A percentile compares a stretch with the other conserved stretches of the same genome.
Evolutionary conservation across 23 red algal genomes (phyloP).

Genomic region (Gracilaria gracilis): DNA sequence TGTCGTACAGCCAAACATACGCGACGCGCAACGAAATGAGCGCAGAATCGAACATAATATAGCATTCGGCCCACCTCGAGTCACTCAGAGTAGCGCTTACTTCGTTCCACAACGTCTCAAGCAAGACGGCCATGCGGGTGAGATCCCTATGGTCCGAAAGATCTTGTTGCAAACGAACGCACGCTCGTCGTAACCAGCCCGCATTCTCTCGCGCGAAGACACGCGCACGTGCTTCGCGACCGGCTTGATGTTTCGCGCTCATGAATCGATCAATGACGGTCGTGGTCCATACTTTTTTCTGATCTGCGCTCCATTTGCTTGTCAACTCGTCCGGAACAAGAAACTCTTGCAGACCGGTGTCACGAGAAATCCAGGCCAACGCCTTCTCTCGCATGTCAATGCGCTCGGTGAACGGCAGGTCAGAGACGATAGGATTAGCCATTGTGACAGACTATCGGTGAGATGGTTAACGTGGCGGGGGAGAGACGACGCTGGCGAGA

Average conservation of each 20-base stretch:
- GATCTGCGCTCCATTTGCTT: slow-evolving; percentile 29
- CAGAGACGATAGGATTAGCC: slow-evolving; percentile 31
- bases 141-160: slow-evolving; percentile 50
- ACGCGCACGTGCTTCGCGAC: slow-evolving; percentile 28
- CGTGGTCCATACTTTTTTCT: slow-evolving; percentile 35
- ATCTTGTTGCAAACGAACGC: slow-evolving; percentile 20
- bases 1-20: slow-evolving; percentile 59
- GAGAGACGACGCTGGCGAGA: background rate
- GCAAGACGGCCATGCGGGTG: slow-evolving; percentile 11
- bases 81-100: slow-evolving; percentile 31
- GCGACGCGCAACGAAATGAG: slow-evolving; percentile 61
- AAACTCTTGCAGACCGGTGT: slow-evolving; percentile 50
- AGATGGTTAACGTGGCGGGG: background rate
- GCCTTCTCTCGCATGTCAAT: slow-evolving; percentile 61
- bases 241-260: background rate
- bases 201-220: slow-evolving; percentile 44
- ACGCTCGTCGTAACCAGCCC: slow-evolving; percentile 28
- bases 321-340: slow-evolving; percentile 46
- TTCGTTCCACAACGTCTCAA: slow-evolving; percentile 61
- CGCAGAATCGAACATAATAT: slow-evolving; percentile 58
- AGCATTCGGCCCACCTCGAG: slow-evolving; percentile 52
- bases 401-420: slow-evolving; percentile 54
- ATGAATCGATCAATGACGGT: slow-evolving; percentile 51
- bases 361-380: slow-evolving; percentile 67
- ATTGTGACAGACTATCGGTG: background rate